Base-by-base conservation (phyloP, 1,284 basidiomycete species). In the Pyrrhoderma lamaoense region DNA sequence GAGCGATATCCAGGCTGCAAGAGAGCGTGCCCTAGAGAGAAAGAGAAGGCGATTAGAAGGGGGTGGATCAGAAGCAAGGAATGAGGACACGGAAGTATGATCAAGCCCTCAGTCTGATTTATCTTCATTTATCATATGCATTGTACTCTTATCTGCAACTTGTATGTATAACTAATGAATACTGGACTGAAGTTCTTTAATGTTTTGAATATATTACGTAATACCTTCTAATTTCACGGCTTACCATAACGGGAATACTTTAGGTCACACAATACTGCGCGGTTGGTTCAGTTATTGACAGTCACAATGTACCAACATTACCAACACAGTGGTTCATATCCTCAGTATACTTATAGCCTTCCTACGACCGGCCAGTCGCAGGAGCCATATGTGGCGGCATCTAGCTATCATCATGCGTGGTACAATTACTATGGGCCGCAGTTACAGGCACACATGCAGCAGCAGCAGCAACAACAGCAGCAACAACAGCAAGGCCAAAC, bases 41-140 rank as follows among this genome's bases (percentile, higher is more conserved):
- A 94, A 94, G 69, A 77, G 87, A 52, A 79, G 77, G 59, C 85
- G 79, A 61, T 57, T 91, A 60, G 87, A 90, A 64, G 76, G 78
- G 58, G 65, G 46, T 18, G 18, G 13, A 16, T 16, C 51, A 22
- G 34, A 53, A 34, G 36, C 21, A 34, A 38, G 14, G 14, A 27
- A 42, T n/a, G n/a, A n/a, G n/a, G n/a, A n/a, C n/a, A n/a, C n/a
- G n/a, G n/a, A n/a, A n/a, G n/a, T n/a, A n/a, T n/a, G n/a, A n/a
- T n/a, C n/a, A n/a, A n/a, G n/a, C n/a, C n/a, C n/a, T n/a, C n/a
- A n/a, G n/a, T n/a, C n/a, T n/a, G n/a, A n/a, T n/a, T n/a, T n/a
- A n/a, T n/a, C n/a, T n/a, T n/a, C n/a, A n/a, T n/a, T n/a, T n/a
- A n/a, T n/a, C n/a, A n/a, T n/a, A n/a, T n/a, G n/a, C 11, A 31